Evolutionary conservation across 352 stramenopile species (phyloP), one percentile per base, ranked within the genome.

Genomic region (Pythium chondricola): DNA sequence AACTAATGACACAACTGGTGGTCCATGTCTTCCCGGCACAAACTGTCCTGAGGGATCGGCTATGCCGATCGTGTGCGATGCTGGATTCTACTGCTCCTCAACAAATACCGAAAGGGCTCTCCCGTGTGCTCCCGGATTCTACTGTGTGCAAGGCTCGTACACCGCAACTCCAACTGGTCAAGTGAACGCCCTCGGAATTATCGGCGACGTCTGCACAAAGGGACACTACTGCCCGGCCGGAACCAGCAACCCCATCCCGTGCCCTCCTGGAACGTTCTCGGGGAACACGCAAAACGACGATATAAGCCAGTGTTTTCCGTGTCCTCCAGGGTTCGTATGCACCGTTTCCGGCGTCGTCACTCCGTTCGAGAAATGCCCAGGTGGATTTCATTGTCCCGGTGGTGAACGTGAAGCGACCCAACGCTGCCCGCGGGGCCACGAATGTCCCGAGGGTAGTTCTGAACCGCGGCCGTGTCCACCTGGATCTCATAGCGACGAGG

Each of bases 21-120:
- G 80, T 0, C 77, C 80, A 2, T 97, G 88, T 61, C 61, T 90
- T 8, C 63, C 65, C 10, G 91, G 91, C 4, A 83, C 80, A 14
- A 97, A 96, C 45, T 97, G 91, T 39, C 77, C 79, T 4, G 70
- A 90, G 54, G 85, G 72, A 2, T 96, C 87, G 0, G 79, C 83
- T 6, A 54, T 88, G 0, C 83, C 88, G 7, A 95, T 88, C 25
- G 71, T 90, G 22, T 95, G 85, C 30, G 69, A 72, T 30, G 81
- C 80, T 18, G 85, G 83, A 3, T 74, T 68, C 4, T 94, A 93
- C 44, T 95, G 85, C 38, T 69, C 71, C 0, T 88, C 83, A 4
- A 83, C 74, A 3, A 90, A 93, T 48, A 85, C 69, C 0, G 63
- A 88, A 10, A 60, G 68, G 29, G 80, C 83, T 5, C 25, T 89